Base-by-base conservation (phyloP, 2,329 filamentous ascomycete genomes). In the Aspergillus alliaceus region DNA sequence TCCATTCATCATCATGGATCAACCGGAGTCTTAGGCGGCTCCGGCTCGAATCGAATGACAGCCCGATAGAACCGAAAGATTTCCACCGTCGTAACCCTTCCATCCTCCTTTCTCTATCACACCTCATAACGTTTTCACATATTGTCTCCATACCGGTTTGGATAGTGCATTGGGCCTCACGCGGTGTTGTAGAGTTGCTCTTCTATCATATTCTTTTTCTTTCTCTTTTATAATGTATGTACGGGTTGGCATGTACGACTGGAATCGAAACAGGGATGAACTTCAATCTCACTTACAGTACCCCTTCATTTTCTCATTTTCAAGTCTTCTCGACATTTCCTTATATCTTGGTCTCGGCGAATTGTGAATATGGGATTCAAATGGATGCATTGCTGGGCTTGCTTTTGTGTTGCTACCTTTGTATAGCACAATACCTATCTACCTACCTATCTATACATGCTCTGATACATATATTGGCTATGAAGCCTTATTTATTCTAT, bases 1-100 rank as follows among this genome's bases (percentile, higher is more conserved):
- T 61, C 66, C 24, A 59, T 74, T 31, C 72, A 73, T 62, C 71
- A 73, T 61, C 68, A 69, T 24, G 24, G 40, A 20, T 69, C 72
- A 22, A 54, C 64, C 9, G 66, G 67, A 15, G 60, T 73, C 54
- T 63, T 67, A 50, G 64, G 67, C 37, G 67, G 63, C 53, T 58
- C 69, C 42, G 65, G 66, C 47, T 67, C 66, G 56, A 73, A 66
- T 60, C 66, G 69, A 47, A 70, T 74, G 67, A 64, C 65, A 25
- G 66, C 69, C 44, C 71, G 72, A 55, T 75, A 66, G 56, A 34
- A 29, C 40, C 22, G n/a, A 27, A n/a, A 15, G 20, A 3, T 9
- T 8, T 15, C 14, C 15, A n/a, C 22, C 40, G n/a, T 18, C 24
- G 25, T 44, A 44, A 27, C 40, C 24, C 35, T 15, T 25, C 24